phyloP scores from a whole-genome alignment of 73 alveolate species.

The Tetrahymena elliotti region DNA sequence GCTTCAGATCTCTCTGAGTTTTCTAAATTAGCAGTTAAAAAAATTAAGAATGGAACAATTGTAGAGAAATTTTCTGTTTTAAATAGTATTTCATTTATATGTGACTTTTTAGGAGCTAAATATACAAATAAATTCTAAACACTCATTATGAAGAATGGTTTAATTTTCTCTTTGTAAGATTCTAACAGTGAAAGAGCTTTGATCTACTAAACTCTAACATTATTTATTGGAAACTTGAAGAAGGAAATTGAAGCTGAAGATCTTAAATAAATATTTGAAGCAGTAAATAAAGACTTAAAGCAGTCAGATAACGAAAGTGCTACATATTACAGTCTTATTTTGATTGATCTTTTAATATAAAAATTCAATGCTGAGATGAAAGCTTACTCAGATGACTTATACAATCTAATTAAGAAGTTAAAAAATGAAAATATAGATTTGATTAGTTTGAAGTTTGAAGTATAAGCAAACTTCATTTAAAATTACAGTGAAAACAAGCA shows the following conservation, averaged over 20 bases:
- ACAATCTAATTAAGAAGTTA: neutral
- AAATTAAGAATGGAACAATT: neutral
- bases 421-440: neutral
- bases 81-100: neutral
- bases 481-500: neutral
- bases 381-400: neutral
- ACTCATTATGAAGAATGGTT: neutral
- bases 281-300: neutral
- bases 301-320: neutral
- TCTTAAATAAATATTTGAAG: neutral
- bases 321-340: neutral
- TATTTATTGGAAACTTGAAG: neutral
- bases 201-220: neutral
- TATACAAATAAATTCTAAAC: neutral
- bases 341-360: neutral
- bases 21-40: neutral
- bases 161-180: neutral
- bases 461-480: neutral
- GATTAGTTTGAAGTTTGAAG: neutral
- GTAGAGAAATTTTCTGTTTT: neutral
- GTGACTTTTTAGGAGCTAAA: neutral
- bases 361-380: neutral
- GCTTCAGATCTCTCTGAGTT: neutral
- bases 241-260: neutral
- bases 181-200: neutral